Base-by-base conservation (phyloP, 306 rosid species). In the Dryas octopetala region DNA sequence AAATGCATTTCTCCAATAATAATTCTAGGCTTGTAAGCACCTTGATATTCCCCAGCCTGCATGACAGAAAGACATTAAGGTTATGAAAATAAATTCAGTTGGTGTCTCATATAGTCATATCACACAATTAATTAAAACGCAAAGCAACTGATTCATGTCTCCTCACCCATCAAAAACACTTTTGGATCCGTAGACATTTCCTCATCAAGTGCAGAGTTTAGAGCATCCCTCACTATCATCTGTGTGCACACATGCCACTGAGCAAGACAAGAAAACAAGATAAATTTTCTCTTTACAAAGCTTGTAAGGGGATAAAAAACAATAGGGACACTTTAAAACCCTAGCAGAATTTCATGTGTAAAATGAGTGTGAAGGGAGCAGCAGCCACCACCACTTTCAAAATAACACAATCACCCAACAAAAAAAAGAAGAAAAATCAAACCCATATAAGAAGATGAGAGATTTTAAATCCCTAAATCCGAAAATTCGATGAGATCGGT, bases 11-110 rank as follows among this genome's bases (percentile, higher is more conserved):
- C 68, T 43, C 43, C 4, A 1, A 17, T 46, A 61, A 6, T 15
- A 62, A 58, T 46, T 73, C 87, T 66, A 80, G 92, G 97, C 99
- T 95, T 95, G 84, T 95, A 95, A 64, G 99, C 99, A 75, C 99
- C 98, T 76, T 95, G 99, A 84, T 95, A 95, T 83, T 95, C 97
- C 62, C 99, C 99, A 79, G 92, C 99, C 98, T 94, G 86, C 85
- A 85, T 38, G 46, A 49, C 41, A 41, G 53, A 65, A 74, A 62
- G 46, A 32, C 23, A 57, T 57, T 0, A 32, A 10, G 10, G 10
- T 48, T 32, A 28, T 2, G 46, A 19, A 72, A 82, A 11, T 4
- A 67, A 63, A 44, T n/a, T 53, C 2, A 2, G 11, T 5, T 16
- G 68, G 59, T n/a, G 41, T 32, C 68, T 19, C 19, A 19, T 19